Evolutionary conservation across 2,329 filamentous ascomycete species (phyloP).

Genomic region (Tolypocladium endophyticum): DNA sequence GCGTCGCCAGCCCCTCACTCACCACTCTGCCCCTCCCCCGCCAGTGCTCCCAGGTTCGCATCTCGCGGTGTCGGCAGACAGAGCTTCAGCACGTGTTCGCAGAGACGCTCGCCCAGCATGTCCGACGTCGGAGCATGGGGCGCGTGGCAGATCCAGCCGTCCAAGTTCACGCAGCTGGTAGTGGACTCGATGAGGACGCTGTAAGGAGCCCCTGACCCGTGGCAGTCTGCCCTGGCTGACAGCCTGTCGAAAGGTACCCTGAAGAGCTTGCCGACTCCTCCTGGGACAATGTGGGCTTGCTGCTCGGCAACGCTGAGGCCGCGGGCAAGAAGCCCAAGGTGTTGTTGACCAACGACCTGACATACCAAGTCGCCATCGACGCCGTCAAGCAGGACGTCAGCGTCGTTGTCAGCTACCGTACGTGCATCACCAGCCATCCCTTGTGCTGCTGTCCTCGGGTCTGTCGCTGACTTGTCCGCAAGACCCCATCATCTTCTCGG

Average conservation of each 20-base stretch:
- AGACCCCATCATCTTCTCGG: slow-evolving; percentile 96
- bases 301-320: slow-evolving; percentile 37
- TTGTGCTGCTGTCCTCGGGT: background rate
- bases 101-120: slow-evolving; percentile 10
- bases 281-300: slow-evolving; percentile 94
- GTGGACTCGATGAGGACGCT: slow-evolving; percentile 70
- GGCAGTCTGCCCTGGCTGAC: background rate
- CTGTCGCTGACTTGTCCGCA: background rate
- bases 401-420: slow-evolving; percentile 83
- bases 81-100: background rate
- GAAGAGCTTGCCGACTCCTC: slow-evolving; percentile 78
- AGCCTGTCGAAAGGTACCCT: slow-evolving; percentile 61
- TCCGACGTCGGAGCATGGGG: slow-evolving; percentile 21
- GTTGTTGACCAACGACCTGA: slow-evolving; percentile 75
- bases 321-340: slow-evolving; percentile 24
- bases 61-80: background rate
- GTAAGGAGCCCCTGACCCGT: slow-evolving; percentile 34
- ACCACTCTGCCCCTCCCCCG: background rate
- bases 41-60: no score
- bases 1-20: background rate
- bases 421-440: slow-evolving; percentile 1
- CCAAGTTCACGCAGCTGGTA: slow-evolving; percentile 45
- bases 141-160: slow-evolving; percentile 27
- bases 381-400: slow-evolving; percentile 68
- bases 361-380: slow-evolving; percentile 78